These are phyloP conservation scores for Linnemannia zychae DNA, from an alignment of 192 early-diverging fungal species.

Conservation along the genomic window DNA sequence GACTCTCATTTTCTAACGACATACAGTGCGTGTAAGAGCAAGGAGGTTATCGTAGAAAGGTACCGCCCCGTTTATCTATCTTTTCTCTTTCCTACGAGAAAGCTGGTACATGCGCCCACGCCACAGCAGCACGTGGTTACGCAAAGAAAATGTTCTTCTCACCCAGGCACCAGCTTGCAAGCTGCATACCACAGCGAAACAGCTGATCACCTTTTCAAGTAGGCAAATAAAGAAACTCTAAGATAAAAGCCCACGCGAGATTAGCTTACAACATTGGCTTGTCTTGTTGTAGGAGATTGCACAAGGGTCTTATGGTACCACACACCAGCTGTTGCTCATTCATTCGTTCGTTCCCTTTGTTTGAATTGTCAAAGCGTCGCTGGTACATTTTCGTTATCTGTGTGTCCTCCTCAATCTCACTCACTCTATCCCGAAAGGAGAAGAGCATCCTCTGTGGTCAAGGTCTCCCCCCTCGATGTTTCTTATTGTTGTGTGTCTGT, in stretches of 20 bases:
- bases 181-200: not conserved
- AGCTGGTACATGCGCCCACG: not conserved
- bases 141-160: not conserved
- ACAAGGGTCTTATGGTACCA: not conserved
- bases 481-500: not conserved
- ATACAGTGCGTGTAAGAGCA: not conserved
- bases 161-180: not conserved
- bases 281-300: not conserved
- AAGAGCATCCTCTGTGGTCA: no score
- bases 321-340: no score
- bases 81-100: not conserved
- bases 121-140: slow-evolving; percentile 3
- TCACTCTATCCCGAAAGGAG: no score
- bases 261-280: not conserved
- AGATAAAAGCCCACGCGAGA: not conserved
- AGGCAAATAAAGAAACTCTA: not conserved
- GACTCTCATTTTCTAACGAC: not conserved
- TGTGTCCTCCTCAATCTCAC: not conserved
- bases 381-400: not conserved
- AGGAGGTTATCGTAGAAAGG: not conserved
- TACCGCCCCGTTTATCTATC: not conserved
- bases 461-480: no score
- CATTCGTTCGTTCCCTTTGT: not conserved
- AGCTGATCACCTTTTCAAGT: not conserved
- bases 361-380: not conserved